These are phyloP conservation scores for Drechmeria coniospora DNA, from an alignment of 2,329 filamentous ascomycete species.

Conservation along the genomic window DNA sequence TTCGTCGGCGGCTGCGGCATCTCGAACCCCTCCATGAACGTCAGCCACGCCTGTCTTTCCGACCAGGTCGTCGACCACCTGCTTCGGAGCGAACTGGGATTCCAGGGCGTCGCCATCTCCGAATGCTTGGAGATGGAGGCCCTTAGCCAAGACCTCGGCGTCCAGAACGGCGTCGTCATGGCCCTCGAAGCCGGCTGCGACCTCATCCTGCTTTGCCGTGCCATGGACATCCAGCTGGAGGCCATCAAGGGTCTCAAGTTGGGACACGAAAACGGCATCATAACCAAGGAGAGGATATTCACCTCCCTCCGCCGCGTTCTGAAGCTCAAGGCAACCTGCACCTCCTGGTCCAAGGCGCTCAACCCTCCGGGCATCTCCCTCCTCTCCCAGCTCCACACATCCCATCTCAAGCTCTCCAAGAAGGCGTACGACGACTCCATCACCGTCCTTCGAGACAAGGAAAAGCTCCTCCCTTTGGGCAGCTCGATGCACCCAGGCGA, in stretches of 20 bases:
- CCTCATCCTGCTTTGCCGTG: constrained; percentile 73
- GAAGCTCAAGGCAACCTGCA: constrained; percentile 68
- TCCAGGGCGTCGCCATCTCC: constrained; percentile 83
- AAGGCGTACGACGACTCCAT: constrained; percentile 87
- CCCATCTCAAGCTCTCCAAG: constrained; percentile 66
- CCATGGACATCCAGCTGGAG: constrained; percentile 78
- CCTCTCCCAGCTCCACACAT: constrained; percentile 66
- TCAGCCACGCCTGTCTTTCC: constrained; percentile 87
- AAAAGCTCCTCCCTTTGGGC: constrained; percentile 67
- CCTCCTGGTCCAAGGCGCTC: constrained; percentile 82
- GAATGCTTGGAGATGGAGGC: constrained; percentile 97
- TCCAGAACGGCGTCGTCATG: constrained; percentile 93
- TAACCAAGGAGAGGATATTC: constrained; percentile 64
- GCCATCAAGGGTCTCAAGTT: constrained; percentile 81
- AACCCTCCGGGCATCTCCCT: constrained; percentile 67
- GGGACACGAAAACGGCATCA: constrained; percentile 80
- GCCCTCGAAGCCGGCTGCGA: constrained; percentile 94
- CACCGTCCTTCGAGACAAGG: constrained; percentile 80
- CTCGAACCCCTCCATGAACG: constrained; percentile 79
- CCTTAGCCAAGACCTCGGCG: constrained; percentile 87
- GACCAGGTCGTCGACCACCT: constrained; percentile 88
- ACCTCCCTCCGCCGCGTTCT: constrained; percentile 68
- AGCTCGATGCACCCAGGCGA: constrained; percentile 71
- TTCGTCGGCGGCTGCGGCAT: constrained; percentile 93
- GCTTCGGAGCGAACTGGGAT: constrained; percentile 74